A percentile compares a stretch with the other conserved stretches of the same genome.
Evolutionary conservation across 176 grass and related monocot species (phyloP).

Genomic region (Cenchrus purpureus): DNA sequence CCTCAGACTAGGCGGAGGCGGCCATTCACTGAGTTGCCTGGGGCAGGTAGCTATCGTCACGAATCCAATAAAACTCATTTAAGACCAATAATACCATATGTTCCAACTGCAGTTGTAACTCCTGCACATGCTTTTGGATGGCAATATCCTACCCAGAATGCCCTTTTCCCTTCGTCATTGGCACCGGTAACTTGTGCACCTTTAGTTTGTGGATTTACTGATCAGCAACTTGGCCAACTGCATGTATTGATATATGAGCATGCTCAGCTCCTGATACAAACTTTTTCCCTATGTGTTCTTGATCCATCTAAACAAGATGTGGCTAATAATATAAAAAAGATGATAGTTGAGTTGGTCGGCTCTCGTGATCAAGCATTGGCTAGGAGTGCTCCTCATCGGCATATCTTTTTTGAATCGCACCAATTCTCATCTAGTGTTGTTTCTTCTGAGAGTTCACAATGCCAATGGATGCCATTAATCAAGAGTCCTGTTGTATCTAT

Average conservation of each 20-base stretch:
- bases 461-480: constrained; percentile 65
- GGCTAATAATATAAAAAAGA: constrained; percentile 62
- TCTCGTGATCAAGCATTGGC: constrained; percentile 74
- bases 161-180: constrained; percentile 29
- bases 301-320: constrained; percentile 73
- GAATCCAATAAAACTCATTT: constrained; percentile 51
- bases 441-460: constrained; percentile 45
- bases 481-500: constrained; percentile 71
- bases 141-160: constrained; percentile 52
- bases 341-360: constrained; percentile 80
- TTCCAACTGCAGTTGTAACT: constrained; percentile 40
- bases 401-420: constrained; percentile 51
- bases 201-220: constrained; percentile 70
- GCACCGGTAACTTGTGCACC: constrained; percentile 39
- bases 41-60: constrained; percentile 32
- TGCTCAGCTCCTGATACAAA: constrained; percentile 87
- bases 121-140: constrained; percentile 43
- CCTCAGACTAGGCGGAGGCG: constrained; percentile 80
- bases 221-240: constrained; percentile 76
- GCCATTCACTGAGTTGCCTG: constrained; percentile 43
- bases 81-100: constrained; percentile 64
- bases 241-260: constrained; percentile 88
- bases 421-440: constrained; percentile 54
- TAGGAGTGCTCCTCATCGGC: constrained; percentile 50
- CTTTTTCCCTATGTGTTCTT: constrained; percentile 86